Evolutionary conservation across 2,329 filamentous ascomycete species (phyloP).

Genomic region (Emericellopsis cladophorae): DNA sequence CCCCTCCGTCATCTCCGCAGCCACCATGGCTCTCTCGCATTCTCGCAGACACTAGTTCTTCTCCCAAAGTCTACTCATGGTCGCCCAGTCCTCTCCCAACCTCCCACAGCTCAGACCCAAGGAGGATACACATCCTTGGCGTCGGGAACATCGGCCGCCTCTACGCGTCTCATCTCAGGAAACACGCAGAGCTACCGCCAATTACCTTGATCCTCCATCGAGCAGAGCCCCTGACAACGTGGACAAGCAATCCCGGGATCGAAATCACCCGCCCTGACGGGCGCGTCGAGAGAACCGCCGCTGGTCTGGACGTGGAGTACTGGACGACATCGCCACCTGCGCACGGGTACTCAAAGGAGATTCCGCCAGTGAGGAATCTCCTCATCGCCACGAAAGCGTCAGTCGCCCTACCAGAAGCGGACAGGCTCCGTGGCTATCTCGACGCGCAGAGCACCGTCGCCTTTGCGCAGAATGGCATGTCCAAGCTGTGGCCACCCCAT

Average conservation of each 20-base stretch:
- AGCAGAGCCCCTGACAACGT: conserved; percentile 32
- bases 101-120: conserved; percentile 6
- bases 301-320: conserved; percentile 37
- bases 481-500: conserved; percentile 43
- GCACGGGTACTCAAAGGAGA: conserved; percentile 23
- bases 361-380: conserved; percentile 50
- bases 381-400: conserved; percentile 69
- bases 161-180: conserved; percentile 58
- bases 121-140: conserved; percentile 67
- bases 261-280: conserved; percentile 24
- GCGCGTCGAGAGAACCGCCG: conserved; percentile 8
- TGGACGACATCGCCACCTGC: conserved; percentile 29
- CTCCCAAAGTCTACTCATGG: conserved; percentile 24
- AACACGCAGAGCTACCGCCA: conserved; percentile 48
- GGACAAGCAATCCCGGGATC: conserved; percentile 29
- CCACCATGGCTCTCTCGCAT: conserved; percentile 19
- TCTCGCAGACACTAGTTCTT: conserved; percentile 9
- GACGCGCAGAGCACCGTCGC: conserved; percentile 57
- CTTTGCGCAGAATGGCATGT: conserved; percentile 84
- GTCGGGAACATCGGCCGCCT: conserved; percentile 72
- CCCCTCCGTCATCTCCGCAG: conserved; percentile 1
- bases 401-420: conserved; percentile 48
- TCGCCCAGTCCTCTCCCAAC: conserved; percentile 4
- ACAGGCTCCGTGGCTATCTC: conserved; percentile 47
- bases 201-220: conserved; percentile 71